Evolutionary conservation across 2,329 filamentous ascomycete species (phyloP), one percentile per base, ranked within the genome.

Genomic region (Trichoderma sp.): DNA sequence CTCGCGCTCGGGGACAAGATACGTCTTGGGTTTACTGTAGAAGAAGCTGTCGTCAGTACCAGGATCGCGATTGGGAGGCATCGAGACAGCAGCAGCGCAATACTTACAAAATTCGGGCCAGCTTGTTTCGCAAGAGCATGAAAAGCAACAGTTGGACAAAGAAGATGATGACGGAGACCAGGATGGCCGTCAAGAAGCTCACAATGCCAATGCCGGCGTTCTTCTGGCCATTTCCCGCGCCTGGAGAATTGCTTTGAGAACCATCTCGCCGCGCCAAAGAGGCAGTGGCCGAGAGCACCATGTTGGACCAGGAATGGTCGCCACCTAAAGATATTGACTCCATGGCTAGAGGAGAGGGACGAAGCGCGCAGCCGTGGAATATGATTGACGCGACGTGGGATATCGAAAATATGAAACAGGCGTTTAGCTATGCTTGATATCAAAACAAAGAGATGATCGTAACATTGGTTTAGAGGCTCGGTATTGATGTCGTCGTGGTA

Each of bases 1-100:
- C 81, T 97, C 92, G 76, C 91, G 88, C 79, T 96, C 91, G 7
- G 93, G 91, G 0, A 96, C 94, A 1, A 97, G 86, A 73, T 93
- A 97, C 5, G 93, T 95, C 78, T 93, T 90, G 2, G 93, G 91
- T 82, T 93, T 92, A 76, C 90, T 93, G 21, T 14, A 28, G 14
- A 24, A 32, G 43, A 54, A 43, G 43, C 32, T 32, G 5, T 39
- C 14, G 21, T 51, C 10, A 56, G 58, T 6, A 14, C 28, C 10
- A 26, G 32, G 16, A 28, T n/a, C 18, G 54, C 51, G 10, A 39
- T 30, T n/a, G 7, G 10, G 18, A 26, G 34, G 8, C 2, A 32
- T 21, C n/a, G 6, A 26, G 10, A 10, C 13, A 39, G 32, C 26
- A 14, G 39, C 26, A 39, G 18, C 4, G 43, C 5, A 14, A 30